These are phyloP conservation scores for Arctium minus DNA, from an alignment of 129 eudicot species.

Conservation along the genomic window DNA sequence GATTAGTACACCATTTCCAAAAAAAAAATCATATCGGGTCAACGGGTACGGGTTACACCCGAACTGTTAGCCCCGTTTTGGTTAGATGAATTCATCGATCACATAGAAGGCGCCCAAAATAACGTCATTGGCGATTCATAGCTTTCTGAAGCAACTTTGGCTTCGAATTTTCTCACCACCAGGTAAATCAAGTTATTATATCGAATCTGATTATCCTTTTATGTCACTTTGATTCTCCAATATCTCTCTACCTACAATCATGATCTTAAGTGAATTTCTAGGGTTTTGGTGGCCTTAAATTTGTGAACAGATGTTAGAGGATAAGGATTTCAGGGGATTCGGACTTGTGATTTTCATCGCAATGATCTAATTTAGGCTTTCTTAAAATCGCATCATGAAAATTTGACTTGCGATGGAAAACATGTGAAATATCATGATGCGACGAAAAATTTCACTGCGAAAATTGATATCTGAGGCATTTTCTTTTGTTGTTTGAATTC, in stretches of 20 bases:
- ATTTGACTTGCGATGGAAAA: not conserved
- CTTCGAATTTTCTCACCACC: not conserved
- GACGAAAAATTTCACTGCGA: not conserved
- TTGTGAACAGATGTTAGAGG: not conserved
- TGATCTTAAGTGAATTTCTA: not conserved
- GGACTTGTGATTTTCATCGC: not conserved
- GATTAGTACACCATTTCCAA: too few species aligned
- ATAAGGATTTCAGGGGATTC: not conserved
- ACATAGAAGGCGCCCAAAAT: not conserved
- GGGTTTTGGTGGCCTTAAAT: slow-evolving; percentile 10
- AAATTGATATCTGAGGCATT: not conserved
- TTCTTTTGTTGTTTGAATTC: not conserved
- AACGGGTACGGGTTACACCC: not conserved
- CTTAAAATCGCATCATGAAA: not conserved
- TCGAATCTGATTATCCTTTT: not conserved
- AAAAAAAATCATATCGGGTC: not conserved
- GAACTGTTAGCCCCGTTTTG: not conserved
- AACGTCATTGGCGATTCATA: not conserved
- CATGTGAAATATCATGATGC: not conserved
- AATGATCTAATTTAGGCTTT: not conserved
- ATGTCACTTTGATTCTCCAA: slow-evolving; percentile 1
- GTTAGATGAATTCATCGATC: not conserved
- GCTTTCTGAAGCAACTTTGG: slow-evolving; percentile 2
- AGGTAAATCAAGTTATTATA: not conserved
- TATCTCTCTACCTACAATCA: not conserved